Base-by-base conservation (phyloP, 2,329 filamentous ascomycete species). In the Pseudogymnoascus sp. region DNA sequence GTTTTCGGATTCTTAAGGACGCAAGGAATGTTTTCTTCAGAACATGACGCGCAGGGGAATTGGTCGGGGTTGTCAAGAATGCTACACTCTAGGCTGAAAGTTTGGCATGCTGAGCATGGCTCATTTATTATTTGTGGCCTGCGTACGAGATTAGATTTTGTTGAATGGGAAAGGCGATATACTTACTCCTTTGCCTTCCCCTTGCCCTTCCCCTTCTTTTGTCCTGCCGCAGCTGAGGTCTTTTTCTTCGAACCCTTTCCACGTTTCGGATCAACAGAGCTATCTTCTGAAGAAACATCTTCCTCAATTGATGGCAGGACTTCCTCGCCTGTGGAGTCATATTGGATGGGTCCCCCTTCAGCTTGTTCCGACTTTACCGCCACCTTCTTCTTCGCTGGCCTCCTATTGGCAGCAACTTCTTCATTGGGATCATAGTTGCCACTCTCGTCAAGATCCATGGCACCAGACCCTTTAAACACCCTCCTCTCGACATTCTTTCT, bases 1-100 rank as follows among this genome's bases (percentile, higher is more conserved):
- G 66, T 50, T 8, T 65, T 31, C 0, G 70, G 69, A 1, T 66
- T 64, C 2, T 64, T 14, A 19, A 72, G 69, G 7, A 71, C 63
- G 50, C 68, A 72, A 14, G 67, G 65, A 7, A 64, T 31, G 1
- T 62, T 61, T 0, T 62, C 65, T 35, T 72, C 70, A 3, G 67
- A 59, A 35, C 71, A 72, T 11, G 62, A 63, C 19, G 65, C 62
- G 62, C 71, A 72, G 1, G 70, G 71, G 40, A 68, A 72, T 6
- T 62, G 56, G 10, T 65, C 37, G 6, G 10, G 35, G n/a, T 68
- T 38, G 5, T 68, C 37, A 26, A 72, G n/a, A 19, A 56, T 56
- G 3, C 47, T 56, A 4, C 47, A 56, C 7, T 56, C 47, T 1
- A 56, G n/a, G 1, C n/a, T 10, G 10, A 31, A 56, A 6, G 3